A percentile compares a stretch with the other conserved stretches of the same genome.
Evolutionary conservation across 2,329 filamentous ascomycete species (phyloP).

Genomic region (Phialophora chinensis): DNA sequence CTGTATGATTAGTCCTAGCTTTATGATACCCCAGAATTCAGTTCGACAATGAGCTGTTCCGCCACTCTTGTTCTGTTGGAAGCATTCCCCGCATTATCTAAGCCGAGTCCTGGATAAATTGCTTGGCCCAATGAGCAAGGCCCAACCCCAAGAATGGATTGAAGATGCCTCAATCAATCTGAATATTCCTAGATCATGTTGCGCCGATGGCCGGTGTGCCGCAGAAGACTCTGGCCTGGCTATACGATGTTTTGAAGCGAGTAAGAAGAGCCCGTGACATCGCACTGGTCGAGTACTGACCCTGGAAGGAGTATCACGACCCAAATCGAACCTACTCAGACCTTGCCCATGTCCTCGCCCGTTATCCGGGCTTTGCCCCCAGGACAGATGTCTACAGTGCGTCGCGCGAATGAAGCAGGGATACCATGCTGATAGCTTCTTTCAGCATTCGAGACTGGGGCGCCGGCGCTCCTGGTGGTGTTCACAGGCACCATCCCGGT

Average conservation of each 20-base stretch:
- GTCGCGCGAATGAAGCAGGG: slow-evolving; percentile 42
- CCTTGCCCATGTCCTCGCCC: slow-evolving; percentile 78
- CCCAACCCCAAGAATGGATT: slow-evolving; percentile 7
- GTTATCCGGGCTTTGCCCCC: slow-evolving; percentile 76
- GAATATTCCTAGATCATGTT: slow-evolving; percentile 1
- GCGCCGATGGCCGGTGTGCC: slow-evolving; percentile 69
- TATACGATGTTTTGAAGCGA: slow-evolving; percentile 86
- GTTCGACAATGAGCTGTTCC: not conserved
- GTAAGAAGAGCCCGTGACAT: slow-evolving; percentile 50
- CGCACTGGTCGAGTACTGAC: slow-evolving; percentile 5
- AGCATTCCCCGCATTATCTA: slow-evolving; percentile 17
- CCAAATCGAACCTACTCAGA: slow-evolving; percentile 92
- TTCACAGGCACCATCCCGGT: slow-evolving; percentile 90
- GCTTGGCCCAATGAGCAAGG: slow-evolving; percentile 25
- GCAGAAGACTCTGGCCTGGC: slow-evolving; percentile 91
- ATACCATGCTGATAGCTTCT: slow-evolving; percentile 22
- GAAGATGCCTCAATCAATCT: not conserved
- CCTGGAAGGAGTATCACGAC: slow-evolving; percentile 84
- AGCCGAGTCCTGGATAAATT: slow-evolving; percentile 4
- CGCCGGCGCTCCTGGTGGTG: slow-evolving; percentile 82
- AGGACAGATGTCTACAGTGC: slow-evolving; percentile 95
- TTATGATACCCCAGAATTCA: slow-evolving; percentile 29
- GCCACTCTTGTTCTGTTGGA: too few species aligned
- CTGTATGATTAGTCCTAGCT: slow-evolving; percentile 22
- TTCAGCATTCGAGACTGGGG: slow-evolving; percentile 84